A percentile compares a stretch with the other conserved stretches of the same genome.
These are phyloP conservation scores for Helenozyma rhizophorensis DNA, from an alignment of 805 yeast species.

Conservation along the genomic window DNA sequence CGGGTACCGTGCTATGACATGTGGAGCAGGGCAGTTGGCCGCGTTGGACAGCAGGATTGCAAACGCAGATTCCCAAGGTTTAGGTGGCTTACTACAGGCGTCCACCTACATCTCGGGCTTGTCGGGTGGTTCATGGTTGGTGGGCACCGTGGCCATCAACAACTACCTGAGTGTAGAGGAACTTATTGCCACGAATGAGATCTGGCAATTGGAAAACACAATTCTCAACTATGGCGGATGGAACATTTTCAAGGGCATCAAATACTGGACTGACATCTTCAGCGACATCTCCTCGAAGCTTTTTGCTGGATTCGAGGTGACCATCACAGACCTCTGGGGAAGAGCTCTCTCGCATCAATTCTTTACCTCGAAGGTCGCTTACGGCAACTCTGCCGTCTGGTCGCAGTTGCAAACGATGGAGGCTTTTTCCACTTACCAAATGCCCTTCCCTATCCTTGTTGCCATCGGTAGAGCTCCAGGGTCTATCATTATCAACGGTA, in stretches of 20 bases:
- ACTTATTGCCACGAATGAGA: slow-evolving; percentile 19
- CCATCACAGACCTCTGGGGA: slow-evolving; percentile 39
- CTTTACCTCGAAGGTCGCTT: slow-evolving; percentile 18
- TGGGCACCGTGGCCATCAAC: slow-evolving; percentile 47
- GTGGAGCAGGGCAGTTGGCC: slow-evolving; percentile 8
- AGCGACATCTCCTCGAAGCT: slow-evolving; percentile 23
- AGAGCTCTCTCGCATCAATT: slow-evolving; percentile 35
- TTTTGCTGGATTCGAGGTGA: slow-evolving; percentile 29
- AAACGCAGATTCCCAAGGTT: slow-evolving; percentile 6
- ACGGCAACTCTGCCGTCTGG: slow-evolving; percentile 23
- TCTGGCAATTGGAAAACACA: slow-evolving; percentile 29
- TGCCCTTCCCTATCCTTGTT: slow-evolving; percentile 49
- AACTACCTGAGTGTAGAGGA: slow-evolving; percentile 50
- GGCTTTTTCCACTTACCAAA: slow-evolving; percentile 21
- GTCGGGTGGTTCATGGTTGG: slow-evolving; percentile 9
- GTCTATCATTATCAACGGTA: slow-evolving; percentile 20
- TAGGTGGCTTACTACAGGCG: slow-evolving; percentile 10
- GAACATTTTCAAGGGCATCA: slow-evolving; percentile 7
- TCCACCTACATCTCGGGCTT: slow-evolving; percentile 7
- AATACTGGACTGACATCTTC: slow-evolving; percentile 19
- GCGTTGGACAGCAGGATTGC: slow-evolving; percentile 7
- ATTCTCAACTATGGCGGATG: slow-evolving; percentile 37
- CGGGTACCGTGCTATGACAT: slow-evolving; percentile 9
- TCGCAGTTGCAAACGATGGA: slow-evolving; percentile 16
- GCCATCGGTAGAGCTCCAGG: slow-evolving; percentile 37